Conservation (phyloP, 2,329 filamentous ascomycete genomes). For the Camillea tinctor region DNA sequence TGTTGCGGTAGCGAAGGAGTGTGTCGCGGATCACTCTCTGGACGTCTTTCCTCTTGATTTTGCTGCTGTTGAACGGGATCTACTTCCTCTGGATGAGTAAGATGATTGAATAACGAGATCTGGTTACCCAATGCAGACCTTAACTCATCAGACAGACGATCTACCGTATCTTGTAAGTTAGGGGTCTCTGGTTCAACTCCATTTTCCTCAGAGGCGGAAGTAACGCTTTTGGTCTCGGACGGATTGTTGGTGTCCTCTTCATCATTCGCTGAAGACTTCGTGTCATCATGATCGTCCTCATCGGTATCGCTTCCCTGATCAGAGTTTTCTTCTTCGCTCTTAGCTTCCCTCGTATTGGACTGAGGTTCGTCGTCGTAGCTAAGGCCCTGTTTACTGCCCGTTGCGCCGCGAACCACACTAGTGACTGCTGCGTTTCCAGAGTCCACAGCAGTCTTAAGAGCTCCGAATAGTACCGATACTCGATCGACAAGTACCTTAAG, state of each 20-base stretch:
- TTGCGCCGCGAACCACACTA: slow-evolving; percentile 28
- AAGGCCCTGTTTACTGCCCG: slow-evolving; percentile 28
- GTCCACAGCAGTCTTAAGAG: slow-evolving; percentile 31
- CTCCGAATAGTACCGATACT: slow-evolving; percentile 30
- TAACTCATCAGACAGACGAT: slow-evolving; percentile 21
- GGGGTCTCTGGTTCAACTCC: slow-evolving; percentile 4
- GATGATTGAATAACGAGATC: slow-evolving; percentile 17
- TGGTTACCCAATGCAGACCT: slow-evolving; percentile 25
- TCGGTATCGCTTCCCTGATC: neutral
- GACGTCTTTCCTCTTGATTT: slow-evolving; percentile 3
- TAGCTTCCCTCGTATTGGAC: neutral
- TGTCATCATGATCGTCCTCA: neutral
- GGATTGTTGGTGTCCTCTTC: slow-evolving; percentile 1
- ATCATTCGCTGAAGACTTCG: neutral
- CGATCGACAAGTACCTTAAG: slow-evolving; percentile 32
- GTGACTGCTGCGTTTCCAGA: slow-evolving; percentile 30
- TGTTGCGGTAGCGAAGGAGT: neutral
- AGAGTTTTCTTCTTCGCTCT: neutral
- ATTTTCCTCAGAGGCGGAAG: slow-evolving; percentile 5
- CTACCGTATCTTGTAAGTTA: slow-evolving; percentile 7
- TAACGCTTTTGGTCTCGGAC: slow-evolving; percentile 1
- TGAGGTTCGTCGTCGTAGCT: slow-evolving; percentile 29
- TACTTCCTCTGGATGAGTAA: slow-evolving; percentile 9
- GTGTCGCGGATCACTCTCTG: neutral
- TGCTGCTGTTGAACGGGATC: neutral